Evolutionary conservation across 768 basidiomycete genomes (phyloP), one percentile per base, ranked within the genome.

Genomic region (Lentinula aciculospora): DNA sequence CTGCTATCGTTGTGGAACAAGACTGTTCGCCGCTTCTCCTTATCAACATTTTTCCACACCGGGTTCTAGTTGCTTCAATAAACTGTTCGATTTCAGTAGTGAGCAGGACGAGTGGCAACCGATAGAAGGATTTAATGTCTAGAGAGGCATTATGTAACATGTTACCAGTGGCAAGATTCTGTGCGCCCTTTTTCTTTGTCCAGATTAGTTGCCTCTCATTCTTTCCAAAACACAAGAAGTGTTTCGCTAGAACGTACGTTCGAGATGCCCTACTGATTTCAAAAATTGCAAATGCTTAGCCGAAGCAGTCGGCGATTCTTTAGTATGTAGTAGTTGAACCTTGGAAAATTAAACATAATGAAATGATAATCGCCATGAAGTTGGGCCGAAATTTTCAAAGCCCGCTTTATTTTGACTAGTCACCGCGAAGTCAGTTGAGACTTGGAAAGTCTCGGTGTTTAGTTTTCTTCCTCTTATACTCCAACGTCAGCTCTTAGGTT

Each of bases 1-100:
- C 65, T 94, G 92, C 74, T 93, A 89, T 64, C 80, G 85, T 4
- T 93, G 92, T 66, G 91, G 88, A 4, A 58, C 69, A 1, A 78
- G 75, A 62, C 68, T 93, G 25, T 49, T 69, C 0, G 63, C 71
- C 6, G 62, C 60, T 15, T 72, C 85, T 59, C 88, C 89, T 0
- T 92, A 92, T 62, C 64, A 61, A 25, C 91, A 93, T 66, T 92
- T 88, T 65, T 85, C 83, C 31, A 77, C 71, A 29, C 74, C 70
- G 10, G 79, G 79, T 13, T 65, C 65, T 5, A 60, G 66, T 9
- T 91, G 89, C 65, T 90, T 80, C 68, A 77, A 78, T 57, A 85
- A 81, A 67, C 66, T 90, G 58, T 91, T 91, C 66, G 89, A 91
- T 61, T 64, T 73, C 50, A 69, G 75, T 56, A 67, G 63, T 48